These are phyloP conservation scores for Paramecium primaurelia DNA, from an alignment of 73 alveolate species.

Conservation along the genomic window DNA sequence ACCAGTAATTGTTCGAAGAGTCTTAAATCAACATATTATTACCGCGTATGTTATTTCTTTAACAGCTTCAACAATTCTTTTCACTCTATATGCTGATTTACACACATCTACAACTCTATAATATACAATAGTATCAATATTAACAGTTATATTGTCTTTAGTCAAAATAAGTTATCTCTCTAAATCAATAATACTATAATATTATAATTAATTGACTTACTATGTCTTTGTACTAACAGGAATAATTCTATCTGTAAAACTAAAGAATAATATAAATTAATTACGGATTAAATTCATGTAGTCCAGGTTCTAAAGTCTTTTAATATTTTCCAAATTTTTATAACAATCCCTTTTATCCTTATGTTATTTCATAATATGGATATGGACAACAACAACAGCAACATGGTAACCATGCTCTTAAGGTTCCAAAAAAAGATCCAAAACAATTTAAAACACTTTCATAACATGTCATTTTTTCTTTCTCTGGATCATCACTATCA, in stretches of 20 bases:
- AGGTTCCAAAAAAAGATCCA: conserved; percentile 48
- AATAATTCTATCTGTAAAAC: conserved; percentile 12
- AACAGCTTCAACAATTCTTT: conserved; percentile 13
- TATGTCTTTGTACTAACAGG: conserved; percentile 23
- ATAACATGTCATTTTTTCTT: conserved; percentile 47
- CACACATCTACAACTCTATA: conserved; percentile 56
- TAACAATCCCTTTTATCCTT: conserved; percentile 45
- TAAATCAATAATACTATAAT: conserved; percentile 42
- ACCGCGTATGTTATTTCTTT: conserved; percentile 62
- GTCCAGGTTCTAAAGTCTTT: conserved; percentile 59
- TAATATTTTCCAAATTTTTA: conserved; percentile 55
- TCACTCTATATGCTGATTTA: conserved; percentile 53
- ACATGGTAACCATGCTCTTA: conserved; percentile 60
- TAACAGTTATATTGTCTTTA: conserved; percentile 52
- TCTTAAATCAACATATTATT: not conserved
- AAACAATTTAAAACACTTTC: conserved; percentile 49
- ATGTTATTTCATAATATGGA: conserved; percentile 33
- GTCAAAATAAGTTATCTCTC: conserved; percentile 43
- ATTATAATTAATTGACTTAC: not conserved
- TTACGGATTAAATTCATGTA: conserved; percentile 57
- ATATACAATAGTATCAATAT: conserved; percentile 57
- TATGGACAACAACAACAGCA: conserved; percentile 56
- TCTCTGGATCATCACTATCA: not conserved
- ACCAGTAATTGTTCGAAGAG: conserved; percentile 55
- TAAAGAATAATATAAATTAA: not conserved